Percentiles rank a stretch among this genome's conserved stretches.
Conservation (phyloP, 2,329 filamentous ascomycete genomes). For the Talaromyces sp. region DNA sequence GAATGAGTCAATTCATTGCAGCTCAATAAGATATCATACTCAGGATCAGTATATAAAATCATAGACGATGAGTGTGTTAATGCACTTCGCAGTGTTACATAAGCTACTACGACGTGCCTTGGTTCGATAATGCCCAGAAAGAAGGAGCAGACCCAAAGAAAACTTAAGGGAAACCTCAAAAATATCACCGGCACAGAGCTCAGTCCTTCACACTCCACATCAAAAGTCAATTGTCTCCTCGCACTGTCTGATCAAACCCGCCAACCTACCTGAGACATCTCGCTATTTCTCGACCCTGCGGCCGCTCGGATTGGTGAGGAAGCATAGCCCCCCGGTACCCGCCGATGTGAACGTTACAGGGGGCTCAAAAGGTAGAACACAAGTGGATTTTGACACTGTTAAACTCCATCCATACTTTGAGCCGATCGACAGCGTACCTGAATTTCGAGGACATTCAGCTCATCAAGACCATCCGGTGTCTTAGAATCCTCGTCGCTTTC, state of each 20-base stretch:
- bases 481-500: background rate
- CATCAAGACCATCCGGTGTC: background rate
- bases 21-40: background rate
- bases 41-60: background rate
- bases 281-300: conserved; percentile 21
- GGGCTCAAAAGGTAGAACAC: conserved; percentile 4
- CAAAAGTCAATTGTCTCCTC: background rate
- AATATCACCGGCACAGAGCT: background rate
- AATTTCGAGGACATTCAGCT: background rate
- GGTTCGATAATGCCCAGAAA: background rate
- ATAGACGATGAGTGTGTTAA: background rate
- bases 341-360: conserved; percentile 11
- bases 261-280: conserved; percentile 24
- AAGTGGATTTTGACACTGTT: background rate
- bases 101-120: background rate
- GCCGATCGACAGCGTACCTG: background rate
- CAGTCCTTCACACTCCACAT: background rate
- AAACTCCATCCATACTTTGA: background rate
- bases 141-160: background rate
- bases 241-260: background rate
- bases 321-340: conserved; percentile 14
- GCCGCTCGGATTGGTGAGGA: conserved; percentile 12
- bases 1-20: background rate
- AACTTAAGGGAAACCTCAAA: background rate
- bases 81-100: background rate